Conservation (phyloP, 2,329 filamentous ascomycete species). For the Colletotrichum tropicale region DNA sequence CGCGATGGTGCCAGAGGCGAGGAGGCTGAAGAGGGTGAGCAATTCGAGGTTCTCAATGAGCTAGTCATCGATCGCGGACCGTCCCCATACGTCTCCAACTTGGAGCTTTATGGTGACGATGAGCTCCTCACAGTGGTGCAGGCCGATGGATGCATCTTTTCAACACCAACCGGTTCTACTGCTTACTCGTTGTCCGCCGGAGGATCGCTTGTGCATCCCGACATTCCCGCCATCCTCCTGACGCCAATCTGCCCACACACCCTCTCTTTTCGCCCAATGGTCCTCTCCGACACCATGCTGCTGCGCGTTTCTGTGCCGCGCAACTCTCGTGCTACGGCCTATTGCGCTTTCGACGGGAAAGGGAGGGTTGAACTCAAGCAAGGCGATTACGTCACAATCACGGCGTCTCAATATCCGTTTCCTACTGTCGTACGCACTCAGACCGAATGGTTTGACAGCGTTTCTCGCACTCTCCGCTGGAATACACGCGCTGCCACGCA, state of each 20-base stretch:
- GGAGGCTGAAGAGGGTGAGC: conserved; percentile 85
- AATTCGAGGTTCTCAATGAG: conserved; percentile 98
- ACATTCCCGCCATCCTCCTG: conserved; percentile 94
- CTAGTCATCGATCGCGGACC: conserved; percentile 97
- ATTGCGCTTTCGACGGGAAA: conserved; percentile 98
- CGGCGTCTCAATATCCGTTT: conserved; percentile 95
- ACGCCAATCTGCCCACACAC: conserved; percentile 98
- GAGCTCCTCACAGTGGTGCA: conserved; percentile 94
- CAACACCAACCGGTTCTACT: conserved; percentile 91
- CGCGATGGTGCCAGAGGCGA: conserved; percentile 66
- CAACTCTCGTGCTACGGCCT: conserved; percentile 87
- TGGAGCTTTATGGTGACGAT: conserved; percentile 95
- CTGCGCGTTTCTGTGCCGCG: conserved; percentile 87
- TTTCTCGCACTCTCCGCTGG: conserved; percentile 91
- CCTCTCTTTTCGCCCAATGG: conserved; percentile 96
- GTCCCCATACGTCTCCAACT: conserved; percentile 94
- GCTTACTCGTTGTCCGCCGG: conserved; percentile 96
- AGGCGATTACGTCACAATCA: conserved; percentile 95
- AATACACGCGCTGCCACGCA: conserved; percentile 92
- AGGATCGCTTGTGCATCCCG: conserved; percentile 92
- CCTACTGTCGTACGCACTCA: conserved; percentile 90
- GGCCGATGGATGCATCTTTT: conserved; percentile 97
- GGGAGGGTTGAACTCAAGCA: conserved; percentile 90
- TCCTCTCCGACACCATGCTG: conserved; percentile 92
- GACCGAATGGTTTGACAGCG: conserved; percentile 96